phyloP scores from a whole-genome alignment of 805 yeast species.

The Osmozyma mogii region DNA sequence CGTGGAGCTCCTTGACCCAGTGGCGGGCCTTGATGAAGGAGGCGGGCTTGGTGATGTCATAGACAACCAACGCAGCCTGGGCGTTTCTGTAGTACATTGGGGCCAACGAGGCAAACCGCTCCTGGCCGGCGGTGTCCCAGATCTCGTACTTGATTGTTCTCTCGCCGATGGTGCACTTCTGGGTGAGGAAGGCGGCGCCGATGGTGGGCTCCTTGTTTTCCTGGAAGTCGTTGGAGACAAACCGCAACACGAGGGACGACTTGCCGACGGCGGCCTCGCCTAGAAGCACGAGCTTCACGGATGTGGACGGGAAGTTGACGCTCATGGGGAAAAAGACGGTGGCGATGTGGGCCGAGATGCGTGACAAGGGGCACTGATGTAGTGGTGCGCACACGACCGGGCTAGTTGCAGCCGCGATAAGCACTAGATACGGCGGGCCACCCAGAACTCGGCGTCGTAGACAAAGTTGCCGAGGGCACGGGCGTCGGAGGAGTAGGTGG shows the following conservation, averaged over 20 bases:
- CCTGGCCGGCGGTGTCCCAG: constrained; percentile 89
- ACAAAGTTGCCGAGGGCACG: constrained; percentile 45
- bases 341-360: too few species aligned
- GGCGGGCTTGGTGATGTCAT: constrained; percentile 61
- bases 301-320: too few species aligned
- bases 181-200: constrained; percentile 79
- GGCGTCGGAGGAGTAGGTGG: constrained; percentile 48
- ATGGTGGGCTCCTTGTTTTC: constrained; percentile 72
- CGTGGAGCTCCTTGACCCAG: constrained; percentile 74
- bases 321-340: too few species aligned
- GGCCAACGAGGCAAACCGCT: constrained; percentile 66
- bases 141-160: constrained; percentile 63
- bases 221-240: constrained; percentile 66
- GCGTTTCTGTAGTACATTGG: constrained; percentile 82
- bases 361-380: too few species aligned
- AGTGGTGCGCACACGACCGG: too few species aligned
- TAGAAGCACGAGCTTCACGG: constrained; percentile 63
- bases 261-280: constrained; percentile 85
- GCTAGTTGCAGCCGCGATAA: too few species aligned
- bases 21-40: constrained; percentile 66
- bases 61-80: constrained; percentile 72
- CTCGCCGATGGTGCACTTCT: constrained; percentile 46
- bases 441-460: constrained; percentile 66
- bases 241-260: constrained; percentile 59
- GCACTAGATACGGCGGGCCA: too few species aligned